Conservation (phyloP, 2,329 filamentous ascomycete genomes). For the Phaeomoniella chlamydospora region DNA sequence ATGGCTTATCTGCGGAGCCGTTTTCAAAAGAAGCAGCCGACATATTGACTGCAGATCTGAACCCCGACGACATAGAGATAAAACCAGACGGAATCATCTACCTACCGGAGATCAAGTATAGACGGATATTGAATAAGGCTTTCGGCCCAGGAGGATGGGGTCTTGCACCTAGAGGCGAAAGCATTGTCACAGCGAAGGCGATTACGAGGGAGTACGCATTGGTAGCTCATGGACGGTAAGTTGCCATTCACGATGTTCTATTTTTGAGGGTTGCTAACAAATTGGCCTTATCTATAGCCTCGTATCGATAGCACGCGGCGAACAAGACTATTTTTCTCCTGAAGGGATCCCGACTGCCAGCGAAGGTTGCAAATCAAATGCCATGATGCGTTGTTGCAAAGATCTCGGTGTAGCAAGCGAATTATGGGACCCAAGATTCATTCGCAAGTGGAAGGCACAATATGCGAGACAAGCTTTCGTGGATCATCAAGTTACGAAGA, state of each 20-base stretch:
- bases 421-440: slow-evolving; percentile 89
- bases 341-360: slow-evolving; percentile 88
- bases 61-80: slow-evolving; percentile 72
- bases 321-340: slow-evolving; percentile 82
- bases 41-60: slow-evolving; percentile 53
- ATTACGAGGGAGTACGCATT: slow-evolving; percentile 88
- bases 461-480: slow-evolving; percentile 73
- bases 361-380: slow-evolving; percentile 95
- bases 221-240: slow-evolving; percentile 72
- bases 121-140: slow-evolving; percentile 72
- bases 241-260: slow-evolving; percentile 5
- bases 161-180: slow-evolving; percentile 72
- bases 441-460: slow-evolving; percentile 64
- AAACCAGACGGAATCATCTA: slow-evolving; percentile 97
- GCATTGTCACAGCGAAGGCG: slow-evolving; percentile 65
- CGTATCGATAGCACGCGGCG: slow-evolving; percentile 81
- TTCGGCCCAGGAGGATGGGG: slow-evolving; percentile 97
- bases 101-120: slow-evolving; percentile 95
- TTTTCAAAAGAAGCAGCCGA: slow-evolving; percentile 58
- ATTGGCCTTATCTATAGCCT: slow-evolving; percentile 40
- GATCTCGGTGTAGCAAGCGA: slow-evolving; percentile 89
- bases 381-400: slow-evolving; percentile 96
- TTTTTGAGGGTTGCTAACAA: slow-evolving; percentile 2
- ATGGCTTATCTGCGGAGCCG: slow-evolving; percentile 56
- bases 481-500: slow-evolving; percentile 76